phyloP scores from a whole-genome alignment of 2,329 filamentous ascomycete species.

The Gyromitra esculenta region DNA sequence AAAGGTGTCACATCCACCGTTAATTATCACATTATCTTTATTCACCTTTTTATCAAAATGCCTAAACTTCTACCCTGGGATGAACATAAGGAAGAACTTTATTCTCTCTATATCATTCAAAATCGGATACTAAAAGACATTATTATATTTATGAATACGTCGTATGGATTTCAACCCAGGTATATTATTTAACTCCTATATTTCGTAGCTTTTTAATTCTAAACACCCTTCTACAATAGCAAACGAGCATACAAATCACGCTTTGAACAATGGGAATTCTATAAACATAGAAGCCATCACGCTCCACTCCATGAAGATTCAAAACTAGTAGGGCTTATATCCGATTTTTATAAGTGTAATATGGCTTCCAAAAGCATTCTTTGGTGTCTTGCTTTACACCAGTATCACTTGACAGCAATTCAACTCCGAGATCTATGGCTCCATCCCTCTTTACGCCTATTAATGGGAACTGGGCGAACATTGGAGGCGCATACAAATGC shows the following conservation, averaged over 20 bases:
- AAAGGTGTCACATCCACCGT: background rate
- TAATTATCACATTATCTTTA: background rate
- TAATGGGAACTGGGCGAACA: background rate
- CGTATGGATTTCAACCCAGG: background rate
- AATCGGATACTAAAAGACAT: slow-evolving; percentile 2
- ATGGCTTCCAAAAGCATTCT: background rate
- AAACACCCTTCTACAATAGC: background rate
- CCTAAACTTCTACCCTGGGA: background rate
- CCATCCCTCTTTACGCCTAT: background rate
- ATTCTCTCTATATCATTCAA: background rate
- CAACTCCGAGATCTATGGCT: background rate
- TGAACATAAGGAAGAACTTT: background rate
- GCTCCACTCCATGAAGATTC: background rate
- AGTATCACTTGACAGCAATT: background rate
- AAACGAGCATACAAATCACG: background rate
- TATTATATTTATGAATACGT: background rate
- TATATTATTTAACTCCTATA: background rate
- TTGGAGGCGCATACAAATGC: background rate
- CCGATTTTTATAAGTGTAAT: background rate
- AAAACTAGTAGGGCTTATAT: background rate
- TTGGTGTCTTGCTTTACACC: slow-evolving; percentile 60
- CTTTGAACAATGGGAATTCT: background rate
- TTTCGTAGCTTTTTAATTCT: background rate
- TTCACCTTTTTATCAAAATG: background rate
- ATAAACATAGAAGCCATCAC: background rate